Evolutionary conservation across 306 rosid genomes (phyloP).

Genomic region (Vigna angularis): DNA sequence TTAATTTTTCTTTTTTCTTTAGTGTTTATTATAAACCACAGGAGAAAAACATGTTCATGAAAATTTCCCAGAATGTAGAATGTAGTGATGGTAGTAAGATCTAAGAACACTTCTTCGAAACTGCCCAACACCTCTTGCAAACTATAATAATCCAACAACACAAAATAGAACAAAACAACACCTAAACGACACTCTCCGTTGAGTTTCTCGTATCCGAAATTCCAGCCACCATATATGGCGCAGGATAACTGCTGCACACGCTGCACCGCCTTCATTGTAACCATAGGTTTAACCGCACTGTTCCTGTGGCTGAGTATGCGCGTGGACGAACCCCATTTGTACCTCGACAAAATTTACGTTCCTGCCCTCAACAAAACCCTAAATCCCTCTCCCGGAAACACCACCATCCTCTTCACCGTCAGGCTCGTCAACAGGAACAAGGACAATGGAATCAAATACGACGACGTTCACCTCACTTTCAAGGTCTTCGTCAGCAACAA

Average conservation of each 20-base stretch:
- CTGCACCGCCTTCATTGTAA: slow-evolving; percentile 42
- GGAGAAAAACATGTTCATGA: background rate
- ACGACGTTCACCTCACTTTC: slow-evolving; percentile 53
- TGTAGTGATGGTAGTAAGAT: background rate
- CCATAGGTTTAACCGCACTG: slow-evolving; percentile 49
- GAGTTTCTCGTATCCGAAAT: background rate
- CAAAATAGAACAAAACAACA: background rate
- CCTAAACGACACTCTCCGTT: background rate
- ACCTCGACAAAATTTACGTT: slow-evolving; percentile 55
- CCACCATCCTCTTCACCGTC: slow-evolving; percentile 48
- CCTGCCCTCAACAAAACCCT: slow-evolving; percentile 74
- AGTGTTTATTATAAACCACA: no score
- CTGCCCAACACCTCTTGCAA: slow-evolving; percentile 1
- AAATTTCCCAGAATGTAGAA: background rate
- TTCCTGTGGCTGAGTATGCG: slow-evolving; percentile 67
- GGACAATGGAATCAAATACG: slow-evolving; percentile 78
- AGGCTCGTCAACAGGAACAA: slow-evolving; percentile 63
- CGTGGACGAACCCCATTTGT: slow-evolving; percentile 59
- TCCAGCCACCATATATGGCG: slow-evolving; percentile 44
- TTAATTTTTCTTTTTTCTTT: no score
- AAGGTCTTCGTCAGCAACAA: slow-evolving; percentile 13
- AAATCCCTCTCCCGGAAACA: slow-evolving; percentile 44
- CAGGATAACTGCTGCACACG: slow-evolving; percentile 41
- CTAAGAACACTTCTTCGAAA: background rate
- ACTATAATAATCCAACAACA: background rate